Percentiles rank a stretch among this genome's conserved stretches.
Evolutionary conservation across 2,329 filamentous ascomycete genomes (phyloP).

Genomic region (Phialophora expanda): DNA sequence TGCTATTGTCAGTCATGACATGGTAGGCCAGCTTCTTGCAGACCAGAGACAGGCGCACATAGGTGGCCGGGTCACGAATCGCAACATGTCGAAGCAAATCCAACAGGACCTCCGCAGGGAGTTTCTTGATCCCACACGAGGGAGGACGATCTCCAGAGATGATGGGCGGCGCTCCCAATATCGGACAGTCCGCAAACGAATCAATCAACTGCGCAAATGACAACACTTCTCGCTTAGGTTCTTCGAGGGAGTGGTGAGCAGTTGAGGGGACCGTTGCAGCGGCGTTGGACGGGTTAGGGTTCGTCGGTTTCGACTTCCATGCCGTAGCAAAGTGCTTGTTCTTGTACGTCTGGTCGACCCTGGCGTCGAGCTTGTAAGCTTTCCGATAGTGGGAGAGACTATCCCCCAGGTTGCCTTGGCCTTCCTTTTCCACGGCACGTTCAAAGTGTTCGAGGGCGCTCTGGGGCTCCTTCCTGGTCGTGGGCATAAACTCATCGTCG

Average conservation of each 20-base stretch:
- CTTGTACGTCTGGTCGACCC: constrained; percentile 84
- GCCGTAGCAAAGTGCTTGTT: constrained; percentile 82
- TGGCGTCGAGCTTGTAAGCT: constrained; percentile 84
- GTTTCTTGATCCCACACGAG: constrained; percentile 75
- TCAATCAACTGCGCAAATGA: constrained; percentile 72
- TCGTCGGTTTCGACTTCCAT: constrained; percentile 54
- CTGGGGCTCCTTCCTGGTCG: constrained; percentile 58
- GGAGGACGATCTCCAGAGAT: constrained; percentile 74
- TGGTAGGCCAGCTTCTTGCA: constrained; percentile 89
- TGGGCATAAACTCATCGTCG: constrained; percentile 48
- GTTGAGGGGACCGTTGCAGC: constrained; percentile 59
- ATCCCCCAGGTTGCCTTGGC: constrained; percentile 82
- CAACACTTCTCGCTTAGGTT: constrained; percentile 44
- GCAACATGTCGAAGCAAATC: constrained; percentile 80
- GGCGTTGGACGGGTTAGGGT: constrained; percentile 56
- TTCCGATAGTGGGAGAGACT: constrained; percentile 86
- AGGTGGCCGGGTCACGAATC: constrained; percentile 74
- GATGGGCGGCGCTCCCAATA: constrained; percentile 69
- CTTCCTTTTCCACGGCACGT: constrained; percentile 85
- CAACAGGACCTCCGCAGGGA: constrained; percentile 84
- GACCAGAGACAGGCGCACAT: constrained; percentile 75
- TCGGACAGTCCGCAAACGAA: constrained; percentile 73
- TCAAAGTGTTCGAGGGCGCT: constrained; percentile 94
- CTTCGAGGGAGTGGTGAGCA: constrained; percentile 63
- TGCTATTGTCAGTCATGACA: constrained; percentile 78